phyloP scores from a whole-genome alignment of 352 stramenopile genomes.

The Hyaloperonospora arabidopsidis region DNA sequence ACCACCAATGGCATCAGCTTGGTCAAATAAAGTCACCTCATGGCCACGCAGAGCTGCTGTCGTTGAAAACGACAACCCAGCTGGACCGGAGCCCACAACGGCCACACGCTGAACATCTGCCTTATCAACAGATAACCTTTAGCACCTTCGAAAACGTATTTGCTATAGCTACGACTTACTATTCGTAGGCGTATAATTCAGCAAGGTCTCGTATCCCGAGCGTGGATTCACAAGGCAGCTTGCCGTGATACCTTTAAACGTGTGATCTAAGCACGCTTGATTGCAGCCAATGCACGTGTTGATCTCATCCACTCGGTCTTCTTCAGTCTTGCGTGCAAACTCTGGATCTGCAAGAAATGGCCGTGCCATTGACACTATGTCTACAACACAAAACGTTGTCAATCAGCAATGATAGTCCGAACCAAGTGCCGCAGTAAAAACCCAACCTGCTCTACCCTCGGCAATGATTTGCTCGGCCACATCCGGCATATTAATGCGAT shows the following conservation, averaged over 20 bases:
- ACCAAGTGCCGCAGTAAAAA: not conserved
- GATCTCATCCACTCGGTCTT: slow-evolving; percentile 88
- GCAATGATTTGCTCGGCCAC: slow-evolving; percentile 87
- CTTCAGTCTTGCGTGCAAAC: slow-evolving; percentile 89
- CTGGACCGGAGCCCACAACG: slow-evolving; percentile 91
- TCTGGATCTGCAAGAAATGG: slow-evolving; percentile 94
- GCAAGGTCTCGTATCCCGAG: slow-evolving; percentile 91
- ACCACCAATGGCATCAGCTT: slow-evolving; percentile 77
- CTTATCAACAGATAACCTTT: slow-evolving; percentile 3
- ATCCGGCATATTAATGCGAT: slow-evolving; percentile 95
- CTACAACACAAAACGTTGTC: slow-evolving; percentile 12
- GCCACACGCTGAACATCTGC: slow-evolving; percentile 56
- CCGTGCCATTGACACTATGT: slow-evolving; percentile 84
- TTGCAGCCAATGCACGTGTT: slow-evolving; percentile 98
- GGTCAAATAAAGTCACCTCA: slow-evolving; percentile 91
- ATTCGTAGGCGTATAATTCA: slow-evolving; percentile 62
- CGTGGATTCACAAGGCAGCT: slow-evolving; percentile 95
- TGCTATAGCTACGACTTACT: slow-evolving; percentile 11
- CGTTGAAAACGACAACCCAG: slow-evolving; percentile 88
- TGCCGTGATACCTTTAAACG: slow-evolving; percentile 91
- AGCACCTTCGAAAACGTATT: not conserved
- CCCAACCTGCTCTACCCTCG: slow-evolving; percentile 56
- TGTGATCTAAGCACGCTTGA: slow-evolving; percentile 95
- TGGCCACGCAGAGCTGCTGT: slow-evolving; percentile 87
- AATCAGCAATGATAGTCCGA: not conserved